These are phyloP conservation scores for Calocera viscosa DNA, from an alignment of 768 basidiomycete genomes.

Conservation along the genomic window DNA sequence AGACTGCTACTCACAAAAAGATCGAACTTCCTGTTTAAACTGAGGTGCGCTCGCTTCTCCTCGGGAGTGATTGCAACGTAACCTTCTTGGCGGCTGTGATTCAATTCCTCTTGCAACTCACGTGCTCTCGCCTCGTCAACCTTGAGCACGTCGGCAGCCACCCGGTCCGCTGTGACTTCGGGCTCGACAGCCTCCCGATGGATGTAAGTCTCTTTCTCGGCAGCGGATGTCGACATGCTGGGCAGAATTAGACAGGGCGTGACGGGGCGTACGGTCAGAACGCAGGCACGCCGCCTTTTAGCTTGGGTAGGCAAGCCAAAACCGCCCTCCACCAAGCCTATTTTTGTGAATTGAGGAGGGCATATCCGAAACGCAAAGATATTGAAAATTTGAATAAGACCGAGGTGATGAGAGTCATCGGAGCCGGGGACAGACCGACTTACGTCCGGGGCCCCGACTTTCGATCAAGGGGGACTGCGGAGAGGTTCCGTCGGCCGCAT, in stretches of 20 bases:
- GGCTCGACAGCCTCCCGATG: background rate
- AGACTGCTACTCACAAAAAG: background rate
- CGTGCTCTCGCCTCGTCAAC: background rate
- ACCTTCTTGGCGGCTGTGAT: background rate
- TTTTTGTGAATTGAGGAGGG: background rate
- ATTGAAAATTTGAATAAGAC: background rate
- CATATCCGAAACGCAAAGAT: background rate
- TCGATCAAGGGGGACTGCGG: background rate
- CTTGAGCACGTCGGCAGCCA: background rate
- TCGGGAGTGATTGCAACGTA: background rate
- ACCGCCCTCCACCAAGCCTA: background rate
- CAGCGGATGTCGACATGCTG: background rate
- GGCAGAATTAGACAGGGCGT: background rate
- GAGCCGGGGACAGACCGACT: background rate
- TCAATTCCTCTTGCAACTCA: background rate
- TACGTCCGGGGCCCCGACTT: background rate
- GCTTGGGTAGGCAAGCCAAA: background rate
- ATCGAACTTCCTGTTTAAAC: background rate
- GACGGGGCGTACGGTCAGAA: background rate
- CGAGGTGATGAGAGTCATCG: background rate
- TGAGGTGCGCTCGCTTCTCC: background rate
- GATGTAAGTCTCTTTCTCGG: conserved; percentile 3
- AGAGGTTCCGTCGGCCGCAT: background rate
- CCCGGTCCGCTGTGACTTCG: background rate
- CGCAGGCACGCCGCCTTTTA: background rate